A percentile compares a stretch with the other conserved stretches of the same genome.
These are phyloP conservation scores for Leishmania gerbilli DNA, from an alignment of 208 protist species.

Conservation along the genomic window DNA sequence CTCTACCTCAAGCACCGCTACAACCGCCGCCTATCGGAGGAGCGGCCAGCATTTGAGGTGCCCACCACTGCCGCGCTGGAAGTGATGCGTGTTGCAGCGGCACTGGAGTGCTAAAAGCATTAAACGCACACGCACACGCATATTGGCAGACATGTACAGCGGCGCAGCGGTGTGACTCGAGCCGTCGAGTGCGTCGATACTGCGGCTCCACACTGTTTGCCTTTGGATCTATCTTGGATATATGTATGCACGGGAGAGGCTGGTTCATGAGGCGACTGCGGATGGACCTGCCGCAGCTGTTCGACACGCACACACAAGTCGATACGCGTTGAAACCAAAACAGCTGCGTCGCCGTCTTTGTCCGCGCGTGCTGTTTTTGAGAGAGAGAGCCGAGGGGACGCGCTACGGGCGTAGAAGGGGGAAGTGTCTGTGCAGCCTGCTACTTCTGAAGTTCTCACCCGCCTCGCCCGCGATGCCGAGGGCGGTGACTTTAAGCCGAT, in stretches of 20 bases:
- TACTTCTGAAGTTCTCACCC: background rate
- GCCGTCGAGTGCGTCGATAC: background rate
- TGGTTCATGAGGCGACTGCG: background rate
- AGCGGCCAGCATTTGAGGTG: slow-evolving; percentile 65
- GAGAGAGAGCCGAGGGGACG: background rate
- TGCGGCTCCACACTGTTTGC: background rate
- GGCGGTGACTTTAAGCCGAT: background rate
- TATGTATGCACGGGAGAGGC: background rate
- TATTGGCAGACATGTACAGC: background rate
- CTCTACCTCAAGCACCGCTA: slow-evolving; percentile 88
- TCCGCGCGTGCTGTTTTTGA: background rate
- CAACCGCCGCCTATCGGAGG: slow-evolving; percentile 46
- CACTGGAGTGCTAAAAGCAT: slow-evolving; percentile 61
- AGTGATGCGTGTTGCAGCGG: slow-evolving; percentile 71
- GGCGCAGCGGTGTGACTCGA: background rate
- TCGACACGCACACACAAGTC: background rate
- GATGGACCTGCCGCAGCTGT: background rate
- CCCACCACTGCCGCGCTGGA: slow-evolving; percentile 59
- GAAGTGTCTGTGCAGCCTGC: background rate
- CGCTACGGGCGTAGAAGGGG: background rate
- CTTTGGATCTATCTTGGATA: background rate
- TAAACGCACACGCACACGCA: background rate
- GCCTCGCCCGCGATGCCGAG: background rate
- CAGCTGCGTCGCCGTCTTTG: background rate
- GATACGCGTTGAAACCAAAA: background rate